Base-by-base conservation (phyloP, 2,329 filamentous ascomycete species). In the Venturia oleaginea region DNA sequence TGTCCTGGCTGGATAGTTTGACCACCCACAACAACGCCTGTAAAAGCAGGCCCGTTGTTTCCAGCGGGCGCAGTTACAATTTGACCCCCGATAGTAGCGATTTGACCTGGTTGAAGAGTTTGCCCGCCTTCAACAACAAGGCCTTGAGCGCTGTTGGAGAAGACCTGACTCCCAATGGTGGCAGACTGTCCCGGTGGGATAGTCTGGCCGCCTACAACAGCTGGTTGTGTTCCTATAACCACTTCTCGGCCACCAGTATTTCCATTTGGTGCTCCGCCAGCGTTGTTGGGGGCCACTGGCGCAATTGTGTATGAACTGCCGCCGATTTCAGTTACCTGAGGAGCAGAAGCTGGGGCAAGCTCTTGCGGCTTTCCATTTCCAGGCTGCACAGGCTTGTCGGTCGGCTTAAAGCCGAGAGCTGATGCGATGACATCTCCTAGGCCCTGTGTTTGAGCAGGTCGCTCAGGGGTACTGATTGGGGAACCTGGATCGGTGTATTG, bases 11-110 rank as follows among this genome's bases (percentile, higher is more conserved):
- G 54, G 8, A 59, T 27, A 24, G 24, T 59, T 15, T 59, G 54
- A 22, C 54, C 54, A 24, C 70, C 54, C 19, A 59, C 54, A 59
- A 13, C 11, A 40, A 40, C 37, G 37, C 37, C 59, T 3, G 34
- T 17, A 24, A 15, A 4, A 40, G 59, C 13, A 22, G 19, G 19
- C 7, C 22, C 24, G 4, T 59, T 59, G 32, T 4, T 32, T 22
- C 54, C 24, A 6, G 54, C 17, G 7, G 54, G 27, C 4, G 27
- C 54, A 32, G 13, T n/a, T n/a, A 32, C 22, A 15, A 61, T 27
- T 17, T 30, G 22, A n/a, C 38, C 59, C 4, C 19, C 22, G 32
- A 42, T 61, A 13, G 59, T 61, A 6, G 32, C 51, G 11, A 22
- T 8, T 17, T 57, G 54, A 32, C 54, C 54, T 27, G 54, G 54